Evolutionary conservation across 2,329 filamentous ascomycete species (phyloP).

Genomic region (Monosporascus sp.): DNA sequence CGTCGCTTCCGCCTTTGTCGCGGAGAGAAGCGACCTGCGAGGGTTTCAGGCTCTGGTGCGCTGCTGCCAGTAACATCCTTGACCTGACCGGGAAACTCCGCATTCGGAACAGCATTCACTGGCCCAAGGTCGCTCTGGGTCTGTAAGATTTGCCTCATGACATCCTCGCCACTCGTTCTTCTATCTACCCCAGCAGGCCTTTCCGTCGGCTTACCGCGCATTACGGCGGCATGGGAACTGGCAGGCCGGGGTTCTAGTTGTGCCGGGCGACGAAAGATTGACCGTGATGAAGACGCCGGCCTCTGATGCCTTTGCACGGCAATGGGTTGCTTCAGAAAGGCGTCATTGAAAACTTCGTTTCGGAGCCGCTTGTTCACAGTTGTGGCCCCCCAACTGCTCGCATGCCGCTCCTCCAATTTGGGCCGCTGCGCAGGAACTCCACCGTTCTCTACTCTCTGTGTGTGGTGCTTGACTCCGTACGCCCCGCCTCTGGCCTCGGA

Average conservation of each 20-base stretch:
- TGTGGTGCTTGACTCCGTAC: conserved; percentile 13
- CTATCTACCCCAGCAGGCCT: conserved; percentile 1
- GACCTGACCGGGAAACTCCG: conserved; percentile 34
- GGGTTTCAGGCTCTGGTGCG: conserved; percentile 57
- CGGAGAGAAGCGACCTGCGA: conserved; percentile 37
- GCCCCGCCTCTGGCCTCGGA: conserved; percentile 27
- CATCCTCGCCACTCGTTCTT: conserved; percentile 18
- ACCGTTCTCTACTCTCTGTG: conserved; percentile 7
- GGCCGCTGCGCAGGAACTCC: conserved; percentile 27
- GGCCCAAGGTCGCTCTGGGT: conserved; percentile 31
- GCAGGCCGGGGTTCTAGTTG: conserved; percentile 38
- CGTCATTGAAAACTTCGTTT: conserved; percentile 89
- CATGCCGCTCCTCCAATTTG: conserved; percentile 49
- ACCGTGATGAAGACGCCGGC: conserved; percentile 56
- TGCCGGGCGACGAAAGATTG: conserved; percentile 51
- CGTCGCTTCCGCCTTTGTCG: conserved; percentile 58
- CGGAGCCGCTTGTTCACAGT: conserved; percentile 83
- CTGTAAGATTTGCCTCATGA: conserved; percentile 18
- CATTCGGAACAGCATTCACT: conserved; percentile 20
- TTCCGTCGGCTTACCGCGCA: conserved; percentile 6
- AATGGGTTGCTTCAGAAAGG: conserved; percentile 79
- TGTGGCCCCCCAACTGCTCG: conserved; percentile 81
- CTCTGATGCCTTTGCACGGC: conserved; percentile 73
- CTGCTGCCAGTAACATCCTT: conserved; percentile 60
- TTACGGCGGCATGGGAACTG: conserved; percentile 33